phyloP scores from a whole-genome alignment of 2,329 filamentous ascomycete genomes.

The Monosporascus sp. region DNA sequence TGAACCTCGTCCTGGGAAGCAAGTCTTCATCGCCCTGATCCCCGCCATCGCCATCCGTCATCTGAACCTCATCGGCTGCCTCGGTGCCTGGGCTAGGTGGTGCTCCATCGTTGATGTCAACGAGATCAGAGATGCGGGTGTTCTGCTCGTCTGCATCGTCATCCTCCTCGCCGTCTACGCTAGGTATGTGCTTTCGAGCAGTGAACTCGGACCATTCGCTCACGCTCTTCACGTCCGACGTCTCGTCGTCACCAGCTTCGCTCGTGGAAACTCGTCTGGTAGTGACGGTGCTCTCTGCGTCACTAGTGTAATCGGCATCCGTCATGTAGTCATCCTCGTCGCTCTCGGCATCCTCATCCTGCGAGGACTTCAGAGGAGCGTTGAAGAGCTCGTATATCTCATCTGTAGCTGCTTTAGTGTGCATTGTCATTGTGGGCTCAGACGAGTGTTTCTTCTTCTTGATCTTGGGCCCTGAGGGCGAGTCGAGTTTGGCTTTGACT shows the following conservation, averaged over 20 bases:
- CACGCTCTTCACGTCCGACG: constrained; percentile 55
- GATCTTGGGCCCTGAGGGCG: constrained; percentile 78
- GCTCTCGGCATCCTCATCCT: constrained; percentile 36
- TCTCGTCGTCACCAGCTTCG: constrained; percentile 42
- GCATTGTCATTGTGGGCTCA: constrained; percentile 97
- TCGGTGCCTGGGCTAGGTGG: too few relatives aligned
- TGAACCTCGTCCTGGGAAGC: constrained; percentile 58
- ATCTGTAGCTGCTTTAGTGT: constrained; percentile 90
- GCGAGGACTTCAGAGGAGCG: constrained; percentile 57
- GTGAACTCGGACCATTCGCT: constrained; percentile 91
- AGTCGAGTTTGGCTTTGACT: constrained; percentile 93
- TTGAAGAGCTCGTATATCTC: constrained; percentile 98
- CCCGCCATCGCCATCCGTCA: constrained; percentile 18
- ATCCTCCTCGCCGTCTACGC: constrained; percentile 29
- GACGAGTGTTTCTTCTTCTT: constrained; percentile 61
- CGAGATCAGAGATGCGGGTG: constrained; percentile 34
- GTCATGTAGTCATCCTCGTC: constrained; percentile 65
- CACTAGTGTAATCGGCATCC: constrained; percentile 76
- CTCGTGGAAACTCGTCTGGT: constrained; percentile 58
- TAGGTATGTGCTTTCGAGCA: constrained; percentile 63
- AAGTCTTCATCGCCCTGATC: constrained; percentile 36
- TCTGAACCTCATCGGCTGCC: constrained; percentile 16
- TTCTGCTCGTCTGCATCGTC: constrained; percentile 30
- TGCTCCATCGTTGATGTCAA: constrained; percentile 25
- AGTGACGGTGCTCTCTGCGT: constrained; percentile 76